A percentile compares a stretch with the other conserved stretches of the same genome.
These are phyloP conservation scores for apple (Malus domestica) DNA, from an alignment of 306 rosid species.

Conservation along the genomic window DNA sequence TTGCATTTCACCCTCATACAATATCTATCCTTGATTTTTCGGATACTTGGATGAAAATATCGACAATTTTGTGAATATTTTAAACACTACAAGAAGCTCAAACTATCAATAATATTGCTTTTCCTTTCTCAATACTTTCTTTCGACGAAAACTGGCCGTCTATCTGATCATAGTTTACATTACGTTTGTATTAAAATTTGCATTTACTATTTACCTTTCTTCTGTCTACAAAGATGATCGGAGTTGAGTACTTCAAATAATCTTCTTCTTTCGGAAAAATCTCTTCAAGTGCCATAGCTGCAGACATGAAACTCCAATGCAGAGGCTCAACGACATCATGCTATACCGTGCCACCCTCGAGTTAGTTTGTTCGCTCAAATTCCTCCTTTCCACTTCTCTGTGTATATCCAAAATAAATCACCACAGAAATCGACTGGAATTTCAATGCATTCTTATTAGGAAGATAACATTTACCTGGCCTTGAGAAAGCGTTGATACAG, in stretches of 20 bases:
- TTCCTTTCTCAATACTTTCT: background rate
- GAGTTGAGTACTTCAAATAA: constrained; percentile 37
- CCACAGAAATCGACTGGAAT: background rate
- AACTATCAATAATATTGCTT: background rate
- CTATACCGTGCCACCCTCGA: constrained; percentile 75
- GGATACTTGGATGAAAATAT: too few relatives aligned
- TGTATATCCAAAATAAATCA: background rate
- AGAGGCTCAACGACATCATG: constrained; percentile 63
- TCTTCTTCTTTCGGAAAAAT: constrained; percentile 92
- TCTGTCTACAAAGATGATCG: constrained; percentile 19
- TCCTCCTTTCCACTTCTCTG: constrained; percentile 90
- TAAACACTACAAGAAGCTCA: background rate
- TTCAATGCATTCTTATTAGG: background rate
- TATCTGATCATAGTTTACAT: background rate
- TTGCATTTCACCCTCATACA: too few relatives aligned
- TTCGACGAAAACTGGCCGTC: background rate
- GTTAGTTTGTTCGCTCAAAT: constrained; percentile 71
- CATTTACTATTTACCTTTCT: background rate
- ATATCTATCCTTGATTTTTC: too few relatives aligned
- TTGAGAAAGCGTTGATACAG: constrained; percentile 73
- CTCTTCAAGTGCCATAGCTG: constrained; percentile 83
- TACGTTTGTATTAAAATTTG: background rate
- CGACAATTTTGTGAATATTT: too few relatives aligned
- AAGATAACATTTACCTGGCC: constrained; percentile 43
- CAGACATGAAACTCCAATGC: constrained; percentile 63